phyloP scores from a whole-genome alignment of 768 basidiomycete genomes.

The Agaricus subrufescens region DNA sequence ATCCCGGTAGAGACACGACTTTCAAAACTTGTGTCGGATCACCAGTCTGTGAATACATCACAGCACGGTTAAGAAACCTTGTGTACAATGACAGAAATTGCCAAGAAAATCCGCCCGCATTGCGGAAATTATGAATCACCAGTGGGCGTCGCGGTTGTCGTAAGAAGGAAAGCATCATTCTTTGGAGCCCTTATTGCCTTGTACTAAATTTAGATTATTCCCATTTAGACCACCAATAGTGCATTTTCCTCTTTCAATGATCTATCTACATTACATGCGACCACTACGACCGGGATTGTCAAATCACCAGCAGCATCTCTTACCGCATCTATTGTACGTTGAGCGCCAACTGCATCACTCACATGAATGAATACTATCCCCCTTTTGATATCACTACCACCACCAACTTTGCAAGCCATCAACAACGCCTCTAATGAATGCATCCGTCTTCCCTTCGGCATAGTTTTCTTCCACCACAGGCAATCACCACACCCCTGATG shows the following conservation, averaged over 20 bases:
- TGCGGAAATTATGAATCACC: background rate
- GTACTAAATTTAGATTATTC: no score
- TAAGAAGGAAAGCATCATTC: background rate
- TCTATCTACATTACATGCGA: constrained; percentile 7
- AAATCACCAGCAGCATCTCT: constrained; percentile 8
- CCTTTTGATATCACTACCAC: constrained; percentile 13
- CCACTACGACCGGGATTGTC: constrained; percentile 8
- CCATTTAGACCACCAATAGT: background rate
- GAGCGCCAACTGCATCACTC: constrained; percentile 5
- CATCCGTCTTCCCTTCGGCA: constrained; percentile 29
- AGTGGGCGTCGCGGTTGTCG: constrained; percentile 9
- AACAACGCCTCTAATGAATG: constrained; percentile 43
- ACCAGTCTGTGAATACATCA: constrained; percentile 61
- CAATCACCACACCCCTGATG: constrained; percentile 16
- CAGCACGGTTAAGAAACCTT: constrained; percentile 45
- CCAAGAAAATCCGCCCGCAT: no score
- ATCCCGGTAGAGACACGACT: constrained; percentile 43
- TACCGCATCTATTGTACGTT: background rate
- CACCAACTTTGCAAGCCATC: constrained; percentile 41
- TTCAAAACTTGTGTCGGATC: constrained; percentile 57
- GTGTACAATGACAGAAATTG: constrained; percentile 25
- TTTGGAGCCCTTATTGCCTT: no score
- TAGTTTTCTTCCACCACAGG: constrained; percentile 23
- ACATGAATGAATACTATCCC: constrained; percentile 37
- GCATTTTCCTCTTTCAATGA: background rate